Percentiles rank a stretch among this genome's conserved stretches.
Conservation (phyloP, 352 stramenopile genomes). For the Globisporangium polare region DNA sequence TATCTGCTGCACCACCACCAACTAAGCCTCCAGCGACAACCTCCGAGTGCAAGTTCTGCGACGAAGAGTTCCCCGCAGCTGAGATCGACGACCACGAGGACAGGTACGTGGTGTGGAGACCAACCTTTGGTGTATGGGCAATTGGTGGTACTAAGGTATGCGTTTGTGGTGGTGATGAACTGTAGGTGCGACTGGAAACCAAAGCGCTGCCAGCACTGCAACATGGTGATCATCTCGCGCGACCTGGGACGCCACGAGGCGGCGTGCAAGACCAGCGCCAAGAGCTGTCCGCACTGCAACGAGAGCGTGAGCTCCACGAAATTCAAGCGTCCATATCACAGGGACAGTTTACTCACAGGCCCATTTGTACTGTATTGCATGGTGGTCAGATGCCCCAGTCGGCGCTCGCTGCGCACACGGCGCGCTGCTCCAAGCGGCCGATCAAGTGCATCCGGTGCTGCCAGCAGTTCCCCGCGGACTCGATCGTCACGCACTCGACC, state of each 20-base stretch:
- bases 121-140: neutral
- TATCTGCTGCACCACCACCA: neutral
- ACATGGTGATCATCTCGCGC: constrained; percentile 77
- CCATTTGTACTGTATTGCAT: neutral
- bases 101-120: constrained; percentile 24
- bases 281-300: constrained; percentile 62
- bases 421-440: constrained; percentile 62
- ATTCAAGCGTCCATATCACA: neutral
- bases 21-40: neutral
- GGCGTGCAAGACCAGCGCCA: constrained; percentile 61
- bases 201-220: constrained; percentile 74
- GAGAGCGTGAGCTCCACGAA: constrained; percentile 35
- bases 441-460: constrained; percentile 85
- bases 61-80: constrained; percentile 51
- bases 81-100: constrained; percentile 65
- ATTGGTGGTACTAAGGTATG: no score
- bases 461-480: constrained; percentile 67
- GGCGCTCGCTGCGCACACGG: constrained; percentile 38
- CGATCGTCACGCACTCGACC: constrained; percentile 68
- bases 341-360: neutral
- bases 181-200: constrained; percentile 74
- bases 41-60: constrained; percentile 75
- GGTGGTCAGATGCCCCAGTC: constrained; percentile 47
- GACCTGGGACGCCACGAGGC: constrained; percentile 61
- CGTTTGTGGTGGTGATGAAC: neutral